Evolutionary conservation across 495 filamentous ascomycete species (phyloP).

Genomic region (Baudoinia panamericana): DNA sequence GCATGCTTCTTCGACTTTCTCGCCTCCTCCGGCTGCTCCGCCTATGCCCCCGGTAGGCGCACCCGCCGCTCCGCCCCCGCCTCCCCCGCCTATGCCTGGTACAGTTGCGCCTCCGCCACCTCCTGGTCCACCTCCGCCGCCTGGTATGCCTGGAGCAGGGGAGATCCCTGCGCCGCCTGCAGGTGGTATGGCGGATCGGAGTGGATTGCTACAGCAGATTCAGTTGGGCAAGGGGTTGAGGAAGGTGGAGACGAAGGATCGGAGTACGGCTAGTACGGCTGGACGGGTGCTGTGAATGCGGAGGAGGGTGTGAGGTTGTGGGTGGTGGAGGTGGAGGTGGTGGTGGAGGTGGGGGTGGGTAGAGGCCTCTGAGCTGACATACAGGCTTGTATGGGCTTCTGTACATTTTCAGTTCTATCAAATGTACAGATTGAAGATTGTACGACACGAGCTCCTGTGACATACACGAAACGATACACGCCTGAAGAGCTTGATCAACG

Average conservation of each 20-base stretch:
- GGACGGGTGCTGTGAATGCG: constrained; percentile 59
- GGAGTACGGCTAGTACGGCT: constrained; percentile 53
- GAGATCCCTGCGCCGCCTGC: constrained; percentile 23
- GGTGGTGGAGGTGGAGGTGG: too few species aligned
- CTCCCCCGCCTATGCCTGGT: constrained; percentile 41
- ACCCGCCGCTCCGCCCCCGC: constrained; percentile 34
- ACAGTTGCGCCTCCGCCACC: constrained; percentile 38
- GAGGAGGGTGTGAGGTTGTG: too few species aligned
- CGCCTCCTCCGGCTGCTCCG: constrained; percentile 33
- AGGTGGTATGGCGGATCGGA: constrained; percentile 32
- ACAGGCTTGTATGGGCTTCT: too few species aligned
- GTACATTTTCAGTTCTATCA: too few species aligned
- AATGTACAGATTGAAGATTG: too few species aligned
- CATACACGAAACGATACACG: too few species aligned
- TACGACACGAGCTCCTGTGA: too few species aligned
- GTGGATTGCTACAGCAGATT: constrained; percentile 67
- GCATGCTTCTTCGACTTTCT: background rate
- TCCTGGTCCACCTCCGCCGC: constrained; percentile 40
- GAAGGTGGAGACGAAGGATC: constrained; percentile 78
- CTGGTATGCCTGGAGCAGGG: constrained; percentile 21
- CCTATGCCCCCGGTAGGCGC: too few species aligned
- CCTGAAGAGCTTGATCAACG: too few species aligned
- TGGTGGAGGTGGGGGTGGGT: too few species aligned
- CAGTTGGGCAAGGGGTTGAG: constrained; percentile 60
- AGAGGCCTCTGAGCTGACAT: too few species aligned